Evolutionary conservation across 2,329 filamentous ascomycete species (phyloP), one percentile per base, ranked within the genome.

Genomic region (Aureobasidium lini): DNA sequence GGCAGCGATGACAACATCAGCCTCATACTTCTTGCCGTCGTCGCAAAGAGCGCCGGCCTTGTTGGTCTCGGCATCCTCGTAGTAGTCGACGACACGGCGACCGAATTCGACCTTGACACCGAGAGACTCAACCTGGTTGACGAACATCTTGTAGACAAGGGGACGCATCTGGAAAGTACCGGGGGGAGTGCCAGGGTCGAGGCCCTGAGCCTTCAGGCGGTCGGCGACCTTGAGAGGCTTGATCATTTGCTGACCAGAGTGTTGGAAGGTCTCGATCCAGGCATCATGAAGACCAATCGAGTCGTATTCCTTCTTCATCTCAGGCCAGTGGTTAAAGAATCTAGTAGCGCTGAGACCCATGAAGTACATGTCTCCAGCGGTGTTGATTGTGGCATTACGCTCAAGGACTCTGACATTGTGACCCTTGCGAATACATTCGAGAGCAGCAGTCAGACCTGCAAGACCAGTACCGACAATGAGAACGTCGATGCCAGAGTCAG

Each of bases 341-440:
- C 73, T 75, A 46, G 78, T 82, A 23, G 80, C 80, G 48, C 77
- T 80, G 23, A 83, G 73, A 9, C 80, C 79, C 77, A 84, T 83
- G 67, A 82, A 82, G 70, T 81, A 82, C 78, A 82, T 83, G 68
- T 84, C 81, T 80, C 79, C 79, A 58, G 76, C 74, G 11, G 78
- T 80, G 68, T 80, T 81, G 68, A 81, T 80, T 47, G 73, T 71
- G 13, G 71, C 66, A 60, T 78, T 77, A 16, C 68, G 64, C 65
- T 69, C 68, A 16, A 69, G 62, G 18, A 69, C 66, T 13, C 63
- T 66, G 18, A 69, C 68, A 62, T 63, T 68, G 63, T 69, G 67
- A 28, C 68, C 68, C 62, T 70, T 70, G 58, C 68, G 66, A 32
- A 67, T 64, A 57, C 66, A 68, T 60, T 70, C 68, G 48, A 70